phyloP scores from a whole-genome alignment of 148 eudicot species.

The Vaccinium corymbosum region DNA sequence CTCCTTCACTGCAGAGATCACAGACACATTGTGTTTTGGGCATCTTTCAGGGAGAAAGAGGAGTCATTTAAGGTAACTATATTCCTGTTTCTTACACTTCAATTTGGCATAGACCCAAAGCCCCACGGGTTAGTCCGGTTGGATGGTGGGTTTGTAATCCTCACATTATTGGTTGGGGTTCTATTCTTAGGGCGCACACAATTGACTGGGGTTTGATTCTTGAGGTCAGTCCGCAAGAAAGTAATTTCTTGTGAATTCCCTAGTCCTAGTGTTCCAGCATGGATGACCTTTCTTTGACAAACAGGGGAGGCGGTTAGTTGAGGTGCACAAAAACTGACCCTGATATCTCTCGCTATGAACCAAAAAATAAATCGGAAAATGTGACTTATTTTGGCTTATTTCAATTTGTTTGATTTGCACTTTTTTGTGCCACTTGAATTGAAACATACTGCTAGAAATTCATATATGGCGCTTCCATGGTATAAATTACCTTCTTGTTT shows the following conservation, averaged over 20 bases:
- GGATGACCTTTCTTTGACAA: too few species aligned
- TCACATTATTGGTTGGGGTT: too few species aligned
- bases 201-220: too few species aligned
- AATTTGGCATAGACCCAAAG: not conserved
- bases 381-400: not conserved
- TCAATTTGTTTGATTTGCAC: not conserved
- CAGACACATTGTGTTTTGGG: not conserved
- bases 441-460: not conserved
- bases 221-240: too few species aligned
- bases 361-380: not conserved
- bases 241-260: too few species aligned
- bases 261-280: too few species aligned
- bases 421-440: not conserved
- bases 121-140: too few species aligned
- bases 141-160: too few species aligned
- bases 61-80: slow-evolving; percentile 1
- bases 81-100: not conserved
- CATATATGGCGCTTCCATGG: not conserved
- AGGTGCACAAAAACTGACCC: too few species aligned
- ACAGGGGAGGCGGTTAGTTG: too few species aligned
- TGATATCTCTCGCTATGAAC: too few species aligned
- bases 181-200: too few species aligned
- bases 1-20: not conserved
- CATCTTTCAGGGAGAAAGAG: not conserved
- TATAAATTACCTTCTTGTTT: not conserved